Evolutionary conservation across 2,329 filamentous ascomycete species (phyloP).

Genomic region (Microthyrium microscopicum): DNA sequence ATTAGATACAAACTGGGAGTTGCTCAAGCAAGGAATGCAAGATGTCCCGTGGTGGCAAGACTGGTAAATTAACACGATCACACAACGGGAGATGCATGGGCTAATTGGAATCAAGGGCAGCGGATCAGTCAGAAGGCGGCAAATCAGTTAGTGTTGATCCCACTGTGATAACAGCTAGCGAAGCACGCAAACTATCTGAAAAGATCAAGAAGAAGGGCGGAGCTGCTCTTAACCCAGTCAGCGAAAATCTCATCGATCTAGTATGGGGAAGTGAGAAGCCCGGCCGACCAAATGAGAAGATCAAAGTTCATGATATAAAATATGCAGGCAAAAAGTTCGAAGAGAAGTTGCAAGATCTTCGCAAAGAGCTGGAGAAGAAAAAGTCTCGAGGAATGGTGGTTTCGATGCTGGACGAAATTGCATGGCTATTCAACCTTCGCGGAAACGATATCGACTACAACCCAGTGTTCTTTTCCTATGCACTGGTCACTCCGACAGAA

Average conservation of each 20-base stretch:
- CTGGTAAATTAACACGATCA: conserved; percentile 40
- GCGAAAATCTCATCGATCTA: conserved; percentile 73
- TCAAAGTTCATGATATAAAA: conserved; percentile 53
- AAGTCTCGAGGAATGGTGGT: conserved; percentile 5
- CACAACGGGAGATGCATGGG: not conserved
- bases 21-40: conserved; percentile 84
- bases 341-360: conserved; percentile 68
- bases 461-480: conserved; percentile 96
- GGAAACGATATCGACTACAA: conserved; percentile 95
- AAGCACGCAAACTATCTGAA: conserved; percentile 60
- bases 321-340: conserved; percentile 71
- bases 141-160: conserved; percentile 87
- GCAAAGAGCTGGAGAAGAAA: conserved; percentile 71
- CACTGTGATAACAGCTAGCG: conserved; percentile 58
- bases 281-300: conserved; percentile 54
- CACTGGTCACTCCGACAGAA: conserved; percentile 58
- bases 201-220: conserved; percentile 80
- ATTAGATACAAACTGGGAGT: conserved; percentile 76
- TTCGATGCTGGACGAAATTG: conserved; percentile 86
- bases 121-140: conserved; percentile 69
- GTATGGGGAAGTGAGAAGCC: conserved; percentile 73
- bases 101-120: conserved; percentile 30
- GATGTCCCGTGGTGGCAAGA: conserved; percentile 96
- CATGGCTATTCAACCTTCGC: conserved; percentile 95
- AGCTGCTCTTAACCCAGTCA: conserved; percentile 54